A percentile compares a stretch with the other conserved stretches of the same genome.
Evolutionary conservation across 2,329 filamentous ascomycete genomes (phyloP).

Genomic region (Calonectria fujianensis): DNA sequence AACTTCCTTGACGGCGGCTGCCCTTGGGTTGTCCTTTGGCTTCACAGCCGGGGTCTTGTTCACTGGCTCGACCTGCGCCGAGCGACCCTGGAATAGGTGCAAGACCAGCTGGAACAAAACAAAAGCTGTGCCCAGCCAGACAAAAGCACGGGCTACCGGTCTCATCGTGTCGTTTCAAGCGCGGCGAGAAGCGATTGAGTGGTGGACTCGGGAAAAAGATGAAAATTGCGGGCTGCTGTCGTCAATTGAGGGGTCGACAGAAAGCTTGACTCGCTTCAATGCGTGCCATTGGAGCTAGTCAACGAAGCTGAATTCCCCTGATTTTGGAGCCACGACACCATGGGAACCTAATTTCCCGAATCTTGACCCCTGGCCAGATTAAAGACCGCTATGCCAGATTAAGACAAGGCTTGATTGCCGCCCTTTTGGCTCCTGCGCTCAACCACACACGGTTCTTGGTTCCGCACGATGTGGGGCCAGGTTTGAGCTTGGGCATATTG

Average conservation of each 20-base stretch:
- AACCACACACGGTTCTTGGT: not conserved
- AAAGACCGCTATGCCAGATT: not conserved
- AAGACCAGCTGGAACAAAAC: conserved; percentile 10
- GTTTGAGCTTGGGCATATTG: not conserved
- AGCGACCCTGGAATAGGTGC: conserved; percentile 5
- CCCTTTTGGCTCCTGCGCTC: not conserved
- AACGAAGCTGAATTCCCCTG: conserved; percentile 15
- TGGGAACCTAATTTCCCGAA: not conserved
- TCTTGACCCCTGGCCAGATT: not conserved
- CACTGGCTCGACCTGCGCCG: not conserved
- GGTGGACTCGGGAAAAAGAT: not conserved
- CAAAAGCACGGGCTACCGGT: conserved; percentile 18
- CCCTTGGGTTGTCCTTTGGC: conserved; percentile 33
- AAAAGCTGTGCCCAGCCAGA: conserved; percentile 41
- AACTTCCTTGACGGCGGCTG: conserved; percentile 36
- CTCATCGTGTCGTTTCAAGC: conserved; percentile 23
- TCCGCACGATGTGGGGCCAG: not conserved
- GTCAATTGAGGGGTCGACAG: not conserved
- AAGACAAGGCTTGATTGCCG: not conserved
- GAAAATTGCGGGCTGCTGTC: not conserved
- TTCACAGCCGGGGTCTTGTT: not conserved
- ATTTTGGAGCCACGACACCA: conserved; percentile 2
- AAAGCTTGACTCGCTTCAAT: not conserved
- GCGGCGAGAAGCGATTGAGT: not conserved
- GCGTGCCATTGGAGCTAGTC: not conserved